Conservation (phyloP, 1,139 yeast genomes). For the Sugiyamaella paludigena region DNA sequence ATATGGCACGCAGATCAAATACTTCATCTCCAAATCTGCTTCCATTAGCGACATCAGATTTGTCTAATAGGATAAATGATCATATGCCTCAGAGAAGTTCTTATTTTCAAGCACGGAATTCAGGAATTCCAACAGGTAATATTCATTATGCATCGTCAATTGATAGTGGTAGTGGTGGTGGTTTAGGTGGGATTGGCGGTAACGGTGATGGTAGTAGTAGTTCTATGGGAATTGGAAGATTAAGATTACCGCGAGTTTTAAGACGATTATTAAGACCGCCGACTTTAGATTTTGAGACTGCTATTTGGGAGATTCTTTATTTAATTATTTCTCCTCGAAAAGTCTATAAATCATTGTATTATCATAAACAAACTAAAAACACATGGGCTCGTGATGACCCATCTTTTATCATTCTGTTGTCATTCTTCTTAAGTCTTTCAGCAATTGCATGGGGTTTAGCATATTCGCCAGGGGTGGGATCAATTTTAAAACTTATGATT, state of each 20-base stretch:
- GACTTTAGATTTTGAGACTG: conserved; percentile 86
- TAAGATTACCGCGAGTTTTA: conserved; percentile 34
- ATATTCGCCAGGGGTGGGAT: conserved; percentile 60
- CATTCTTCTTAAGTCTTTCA: conserved; percentile 61
- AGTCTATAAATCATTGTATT: conserved; percentile 77
- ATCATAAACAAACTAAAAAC: conserved; percentile 67
- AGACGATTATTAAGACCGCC: conserved; percentile 65
- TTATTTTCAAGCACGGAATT: conserved; percentile 13
- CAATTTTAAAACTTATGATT: conserved; percentile 60
- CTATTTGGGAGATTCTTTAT: conserved; percentile 84
- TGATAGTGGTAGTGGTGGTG: not conserved
- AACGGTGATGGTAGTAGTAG: not conserved
- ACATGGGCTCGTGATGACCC: conserved; percentile 91
- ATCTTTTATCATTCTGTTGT: conserved; percentile 70
- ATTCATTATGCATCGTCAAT: not conserved
- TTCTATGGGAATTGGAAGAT: conserved; percentile 5
- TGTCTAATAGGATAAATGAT: conserved; percentile 1
- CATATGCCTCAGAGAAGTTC: conserved; percentile 9
- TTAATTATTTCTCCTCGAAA: conserved; percentile 72
- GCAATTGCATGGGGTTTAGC: conserved; percentile 92
- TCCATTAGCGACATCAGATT: conserved; percentile 12
- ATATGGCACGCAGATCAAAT: conserved; percentile 16
- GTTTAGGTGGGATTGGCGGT: conserved; percentile 8
- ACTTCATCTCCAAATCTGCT: conserved; percentile 14
- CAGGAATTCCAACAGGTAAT: conserved; percentile 12